Evolutionary conservation across 78 protist species (phyloP).

Genomic region (Chrysochromulina parva): DNA sequence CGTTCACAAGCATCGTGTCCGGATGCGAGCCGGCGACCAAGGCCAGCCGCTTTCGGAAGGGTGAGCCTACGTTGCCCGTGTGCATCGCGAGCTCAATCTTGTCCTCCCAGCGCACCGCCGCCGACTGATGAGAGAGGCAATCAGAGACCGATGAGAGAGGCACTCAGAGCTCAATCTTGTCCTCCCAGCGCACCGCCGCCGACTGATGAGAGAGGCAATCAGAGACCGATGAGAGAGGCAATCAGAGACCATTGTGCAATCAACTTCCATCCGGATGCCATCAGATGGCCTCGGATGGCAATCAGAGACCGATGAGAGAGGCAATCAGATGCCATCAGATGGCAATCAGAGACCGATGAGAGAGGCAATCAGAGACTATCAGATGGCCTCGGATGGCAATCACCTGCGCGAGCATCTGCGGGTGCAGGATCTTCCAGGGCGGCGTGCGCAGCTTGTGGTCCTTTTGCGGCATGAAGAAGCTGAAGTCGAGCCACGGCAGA

Average conservation of each 20-base stretch:
- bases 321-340: too few relatives aligned
- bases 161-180: neutral
- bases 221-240: too few relatives aligned
- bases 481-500: neutral
- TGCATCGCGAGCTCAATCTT: neutral
- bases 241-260: neutral
- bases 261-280: too few relatives aligned
- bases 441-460: constrained; percentile 9
- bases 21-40: neutral
- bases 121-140: neutral
- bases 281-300: too few relatives aligned
- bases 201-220: too few relatives aligned
- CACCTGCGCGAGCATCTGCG: neutral
- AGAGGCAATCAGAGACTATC: too few relatives aligned
- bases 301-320: too few relatives aligned
- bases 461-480: neutral
- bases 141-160: too few relatives aligned
- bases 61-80: constrained; percentile 1
- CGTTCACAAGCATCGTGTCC: neutral
- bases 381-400: too few relatives aligned
- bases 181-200: too few relatives aligned
- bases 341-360: too few relatives aligned
- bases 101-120: neutral
- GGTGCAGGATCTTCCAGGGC: neutral
- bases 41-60: neutral